phyloP scores from a whole-genome alignment of 202 grass and related monocot species.

The Musa balbisiana region DNA sequence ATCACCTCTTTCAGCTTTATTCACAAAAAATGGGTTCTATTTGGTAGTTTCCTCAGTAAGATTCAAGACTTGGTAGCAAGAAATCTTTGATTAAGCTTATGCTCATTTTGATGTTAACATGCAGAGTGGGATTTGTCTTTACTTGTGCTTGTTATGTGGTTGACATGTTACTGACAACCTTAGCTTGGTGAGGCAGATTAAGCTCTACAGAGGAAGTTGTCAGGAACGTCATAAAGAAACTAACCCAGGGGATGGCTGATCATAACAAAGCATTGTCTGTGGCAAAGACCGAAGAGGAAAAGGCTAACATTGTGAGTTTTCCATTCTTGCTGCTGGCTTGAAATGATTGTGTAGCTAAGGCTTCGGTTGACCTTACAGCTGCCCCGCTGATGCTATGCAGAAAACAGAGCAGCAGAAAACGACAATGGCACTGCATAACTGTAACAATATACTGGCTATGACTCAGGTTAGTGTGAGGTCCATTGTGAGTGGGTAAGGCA shows the following conservation, averaged over 20 bases:
- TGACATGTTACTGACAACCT: background rate
- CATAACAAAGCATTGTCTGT: conserved; percentile 63
- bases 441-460: conserved; percentile 92
- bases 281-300: conserved; percentile 72
- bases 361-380: conserved; percentile 6
- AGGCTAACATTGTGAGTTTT: conserved; percentile 69
- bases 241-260: conserved; percentile 75
- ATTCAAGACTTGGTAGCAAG: no score
- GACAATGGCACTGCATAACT: conserved; percentile 48
- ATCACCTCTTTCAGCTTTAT: no score
- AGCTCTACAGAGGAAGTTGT: conserved; percentile 70
- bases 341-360: background rate
- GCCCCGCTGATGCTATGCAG: conserved; percentile 30
- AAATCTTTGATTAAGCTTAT: no score
- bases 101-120: background rate
- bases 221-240: conserved; percentile 52
- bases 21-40: no score
- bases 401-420: conserved; percentile 67
- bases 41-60: no score
- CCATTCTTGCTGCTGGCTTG: background rate
- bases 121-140: background rate
- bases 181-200: conserved; percentile 42
- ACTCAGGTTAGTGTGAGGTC: conserved; percentile 34
- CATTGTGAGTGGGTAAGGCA: background rate
- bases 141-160: background rate